These are phyloP conservation scores for Alnus rubra DNA, from an alignment of 306 rosid genomes.

Conservation along the genomic window DNA sequence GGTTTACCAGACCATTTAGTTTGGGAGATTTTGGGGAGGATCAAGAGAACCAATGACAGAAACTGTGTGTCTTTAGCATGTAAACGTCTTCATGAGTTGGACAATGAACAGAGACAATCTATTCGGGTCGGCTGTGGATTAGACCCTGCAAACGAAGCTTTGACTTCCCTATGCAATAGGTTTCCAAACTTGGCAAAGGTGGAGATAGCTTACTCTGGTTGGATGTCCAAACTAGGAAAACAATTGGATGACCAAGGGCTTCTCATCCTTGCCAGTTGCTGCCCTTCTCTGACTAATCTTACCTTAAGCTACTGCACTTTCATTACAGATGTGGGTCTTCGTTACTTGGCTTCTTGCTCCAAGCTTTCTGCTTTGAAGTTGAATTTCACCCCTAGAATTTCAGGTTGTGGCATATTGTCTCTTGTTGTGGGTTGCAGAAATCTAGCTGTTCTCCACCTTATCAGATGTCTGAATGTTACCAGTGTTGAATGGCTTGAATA, in stretches of 20 bases:
- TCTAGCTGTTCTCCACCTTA: slow-evolving; percentile 73
- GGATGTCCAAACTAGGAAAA: slow-evolving; percentile 92
- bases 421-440: slow-evolving; percentile 79
- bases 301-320: slow-evolving; percentile 79
- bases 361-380: slow-evolving; percentile 68
- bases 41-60: slow-evolving; percentile 60
- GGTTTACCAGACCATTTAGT: slow-evolving; percentile 70
- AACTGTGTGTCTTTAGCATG: slow-evolving; percentile 59
- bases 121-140: slow-evolving; percentile 84
- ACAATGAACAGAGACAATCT: slow-evolving; percentile 64
- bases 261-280: slow-evolving; percentile 52
- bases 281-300: slow-evolving; percentile 62
- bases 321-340: slow-evolving; percentile 80
- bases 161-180: slow-evolving; percentile 65
- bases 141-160: slow-evolving; percentile 82
- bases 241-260: slow-evolving; percentile 89
- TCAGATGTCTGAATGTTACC: slow-evolving; percentile 75
- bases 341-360: slow-evolving; percentile 61
- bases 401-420: slow-evolving; percentile 80
- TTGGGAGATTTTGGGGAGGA: slow-evolving; percentile 77
- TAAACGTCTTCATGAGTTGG: slow-evolving; percentile 56
- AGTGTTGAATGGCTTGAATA: slow-evolving; percentile 70
- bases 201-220: slow-evolving; percentile 78
- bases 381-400: slow-evolving; percentile 76
- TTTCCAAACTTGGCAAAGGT: slow-evolving; percentile 61